These are phyloP conservation scores for Calonectria pteridis DNA, from an alignment of 2,329 filamentous ascomycete genomes.

Conservation along the genomic window DNA sequence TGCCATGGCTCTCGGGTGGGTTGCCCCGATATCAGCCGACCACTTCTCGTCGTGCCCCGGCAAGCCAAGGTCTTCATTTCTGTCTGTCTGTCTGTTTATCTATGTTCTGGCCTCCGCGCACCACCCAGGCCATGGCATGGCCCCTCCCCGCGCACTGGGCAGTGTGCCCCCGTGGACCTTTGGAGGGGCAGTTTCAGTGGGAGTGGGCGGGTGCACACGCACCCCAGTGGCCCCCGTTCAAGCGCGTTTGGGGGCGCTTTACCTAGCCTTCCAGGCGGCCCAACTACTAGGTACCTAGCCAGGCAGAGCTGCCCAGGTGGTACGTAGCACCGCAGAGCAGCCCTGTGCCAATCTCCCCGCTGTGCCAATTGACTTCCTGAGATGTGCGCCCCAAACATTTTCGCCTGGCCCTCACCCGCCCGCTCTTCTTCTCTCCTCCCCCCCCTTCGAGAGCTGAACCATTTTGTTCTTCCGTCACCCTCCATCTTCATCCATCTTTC, in stretches of 20 bases:
- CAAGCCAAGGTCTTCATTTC: not conserved
- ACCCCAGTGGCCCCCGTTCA: slow-evolving; percentile 4
- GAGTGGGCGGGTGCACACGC: slow-evolving; percentile 9
- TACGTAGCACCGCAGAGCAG: slow-evolving; percentile 6
- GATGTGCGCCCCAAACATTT: slow-evolving; percentile 35
- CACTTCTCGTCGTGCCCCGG: not conserved
- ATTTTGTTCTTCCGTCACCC: slow-evolving; percentile 35
- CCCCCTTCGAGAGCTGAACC: slow-evolving; percentile 30
- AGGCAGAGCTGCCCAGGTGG: slow-evolving; percentile 11
- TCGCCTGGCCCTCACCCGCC: slow-evolving; percentile 37
- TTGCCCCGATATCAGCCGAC: slow-evolving; percentile 49
- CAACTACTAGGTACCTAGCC: not conserved
- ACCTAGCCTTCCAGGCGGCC: slow-evolving; percentile 10
- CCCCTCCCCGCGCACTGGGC: slow-evolving; percentile 10
- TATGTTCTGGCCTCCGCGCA: not conserved
- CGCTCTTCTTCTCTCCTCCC: slow-evolving; percentile 26
- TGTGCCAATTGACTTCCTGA: slow-evolving; percentile 32
- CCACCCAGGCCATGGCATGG: not conserved
- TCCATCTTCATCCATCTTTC: slow-evolving; percentile 31
- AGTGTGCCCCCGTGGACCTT: slow-evolving; percentile 12
- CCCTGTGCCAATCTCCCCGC: slow-evolving; percentile 24
- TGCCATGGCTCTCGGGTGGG: slow-evolving; percentile 25
- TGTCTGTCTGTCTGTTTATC: not conserved
- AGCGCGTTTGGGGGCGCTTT: not conserved
- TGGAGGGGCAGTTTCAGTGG: slow-evolving; percentile 21